Base-by-base conservation (phyloP, 306 rosid genomes). In the Ormosia semicastrata region DNA sequence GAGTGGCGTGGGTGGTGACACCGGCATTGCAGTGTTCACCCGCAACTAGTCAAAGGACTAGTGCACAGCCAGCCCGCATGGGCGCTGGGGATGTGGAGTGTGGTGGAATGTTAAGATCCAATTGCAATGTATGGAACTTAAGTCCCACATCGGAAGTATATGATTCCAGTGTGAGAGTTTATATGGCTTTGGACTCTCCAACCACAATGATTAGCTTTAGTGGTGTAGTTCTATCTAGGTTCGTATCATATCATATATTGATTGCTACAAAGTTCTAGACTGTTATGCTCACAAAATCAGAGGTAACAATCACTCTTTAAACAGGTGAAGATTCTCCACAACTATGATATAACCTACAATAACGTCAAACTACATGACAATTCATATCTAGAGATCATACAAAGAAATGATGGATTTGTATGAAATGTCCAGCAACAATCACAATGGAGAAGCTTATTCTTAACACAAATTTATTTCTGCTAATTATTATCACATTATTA, bases 231-330 rank as follows among this genome's bases (percentile, higher is more conserved):
- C 24, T 24, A 24, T 0, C 24, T 0, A 24, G 24, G 24, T 24
- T 24, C 24, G 24, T 24, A 24, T 24, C 24, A 24, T 24, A 24
- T 7, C 29, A 6, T 13, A 50, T 69, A 11, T 56, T 76, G 30
- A 43, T 81, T 56, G 72, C 24, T 62, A n/a, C 32, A 29, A 30
- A 53, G 7, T 34, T 81, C 37, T 63, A 36, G 47, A 77, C 58
- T 77, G 41, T 54, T 58, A 15, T 73, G 49, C 36, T 73, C 58
- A 79, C 14, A 57, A 82, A 30, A 56, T 65, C 70, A 62, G 30
- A 15, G 73, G 41, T 29, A 39, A 66, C 29, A 37, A 7, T 17
- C 39, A 30, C 69, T 69, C 62, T 67, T 7, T 5, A 76, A 7
- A 60, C 8, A 70, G 7, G 67, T 14, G 60, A 62, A 50, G 30